A percentile compares a stretch with the other conserved stretches of the same genome.
phyloP scores from a whole-genome alignment of 2,329 filamentous ascomycete species.

The Geosmithia putterillii region DNA sequence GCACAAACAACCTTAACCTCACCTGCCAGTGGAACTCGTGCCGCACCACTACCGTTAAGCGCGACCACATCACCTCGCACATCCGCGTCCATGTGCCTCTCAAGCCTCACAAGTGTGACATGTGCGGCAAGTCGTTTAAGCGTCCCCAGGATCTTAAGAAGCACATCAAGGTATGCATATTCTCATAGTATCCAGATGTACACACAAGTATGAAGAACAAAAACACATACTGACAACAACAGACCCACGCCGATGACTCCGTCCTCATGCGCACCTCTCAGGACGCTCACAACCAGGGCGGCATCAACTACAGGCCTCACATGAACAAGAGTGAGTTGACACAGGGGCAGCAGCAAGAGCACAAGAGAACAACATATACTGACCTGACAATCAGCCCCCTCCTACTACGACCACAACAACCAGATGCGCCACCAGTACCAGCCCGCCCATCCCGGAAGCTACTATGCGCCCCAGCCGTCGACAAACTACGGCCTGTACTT shows the following conservation, averaged over 20 bases:
- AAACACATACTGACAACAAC: constrained; percentile 8
- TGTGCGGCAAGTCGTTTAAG: constrained; percentile 98
- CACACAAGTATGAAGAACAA: neutral
- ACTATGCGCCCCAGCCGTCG: constrained; percentile 44
- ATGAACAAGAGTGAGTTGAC: constrained; percentile 36
- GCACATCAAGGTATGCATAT: constrained; percentile 65
- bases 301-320: constrained; percentile 42
- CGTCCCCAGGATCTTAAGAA: constrained; percentile 98
- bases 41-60: constrained; percentile 93
- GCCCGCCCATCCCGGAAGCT: constrained; percentile 35
- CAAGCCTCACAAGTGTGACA: constrained; percentile 98
- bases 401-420: constrained; percentile 53
- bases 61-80: constrained; percentile 97
- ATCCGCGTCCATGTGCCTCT: constrained; percentile 97
- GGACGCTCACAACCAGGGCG: constrained; percentile 40
- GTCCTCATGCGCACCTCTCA: constrained; percentile 47
- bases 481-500: constrained; percentile 68
- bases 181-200: neutral
- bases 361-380: constrained; percentile 3
- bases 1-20: constrained; percentile 95
- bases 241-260: constrained; percentile 91
- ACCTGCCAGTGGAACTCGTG: constrained; percentile 97
- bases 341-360: constrained; percentile 5
- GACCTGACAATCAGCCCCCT: constrained; percentile 26
- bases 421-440: constrained; percentile 50